Percentiles rank a stretch among this genome's conserved stretches.
Evolutionary conservation across 2,329 filamentous ascomycete species (phyloP).

Genomic region (Colletotrichum navitas): DNA sequence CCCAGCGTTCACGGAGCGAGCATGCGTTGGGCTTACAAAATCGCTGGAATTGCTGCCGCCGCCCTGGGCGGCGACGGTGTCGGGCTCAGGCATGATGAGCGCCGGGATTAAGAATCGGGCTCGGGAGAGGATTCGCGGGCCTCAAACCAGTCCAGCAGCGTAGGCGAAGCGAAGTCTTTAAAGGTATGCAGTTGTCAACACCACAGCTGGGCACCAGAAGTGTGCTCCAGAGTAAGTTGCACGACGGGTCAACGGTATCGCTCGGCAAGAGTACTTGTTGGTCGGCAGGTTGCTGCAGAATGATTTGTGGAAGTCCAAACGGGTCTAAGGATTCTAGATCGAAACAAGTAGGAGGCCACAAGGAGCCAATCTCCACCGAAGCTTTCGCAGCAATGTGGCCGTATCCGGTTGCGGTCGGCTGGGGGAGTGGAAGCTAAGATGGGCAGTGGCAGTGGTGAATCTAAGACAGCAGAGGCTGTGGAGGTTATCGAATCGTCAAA

Average conservation of each 20-base stretch:
- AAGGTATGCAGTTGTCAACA: not conserved
- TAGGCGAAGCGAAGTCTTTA: not conserved
- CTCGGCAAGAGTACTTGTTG: slow-evolving; percentile 4
- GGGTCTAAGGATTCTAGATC: slow-evolving; percentile 33
- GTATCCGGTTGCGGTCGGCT: slow-evolving; percentile 40
- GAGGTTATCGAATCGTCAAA: slow-evolving; percentile 23
- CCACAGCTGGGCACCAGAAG: not conserved
- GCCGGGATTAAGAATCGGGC: slow-evolving; percentile 15
- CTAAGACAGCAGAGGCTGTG: slow-evolving; percentile 34
- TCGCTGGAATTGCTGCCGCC: slow-evolving; percentile 88
- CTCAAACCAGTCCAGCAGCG: not conserved
- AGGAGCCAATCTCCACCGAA: slow-evolving; percentile 36
- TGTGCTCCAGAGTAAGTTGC: slow-evolving; percentile 18
- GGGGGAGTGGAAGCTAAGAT: slow-evolving; percentile 34
- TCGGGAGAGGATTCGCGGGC: not conserved
- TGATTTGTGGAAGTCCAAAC: slow-evolving; percentile 12
- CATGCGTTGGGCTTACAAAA: slow-evolving; percentile 76
- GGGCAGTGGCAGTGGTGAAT: slow-evolving; percentile 16
- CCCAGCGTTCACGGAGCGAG: slow-evolving; percentile 31
- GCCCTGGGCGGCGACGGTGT: slow-evolving; percentile 55
- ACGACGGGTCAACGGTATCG: slow-evolving; percentile 13
- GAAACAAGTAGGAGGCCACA: slow-evolving; percentile 9
- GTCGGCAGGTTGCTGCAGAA: slow-evolving; percentile 22
- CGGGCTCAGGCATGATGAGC: slow-evolving; percentile 53
- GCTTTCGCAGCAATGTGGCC: slow-evolving; percentile 35